Conservation (phyloP, 2,329 filamentous ascomycete genomes). For the Chalara sp. region DNA sequence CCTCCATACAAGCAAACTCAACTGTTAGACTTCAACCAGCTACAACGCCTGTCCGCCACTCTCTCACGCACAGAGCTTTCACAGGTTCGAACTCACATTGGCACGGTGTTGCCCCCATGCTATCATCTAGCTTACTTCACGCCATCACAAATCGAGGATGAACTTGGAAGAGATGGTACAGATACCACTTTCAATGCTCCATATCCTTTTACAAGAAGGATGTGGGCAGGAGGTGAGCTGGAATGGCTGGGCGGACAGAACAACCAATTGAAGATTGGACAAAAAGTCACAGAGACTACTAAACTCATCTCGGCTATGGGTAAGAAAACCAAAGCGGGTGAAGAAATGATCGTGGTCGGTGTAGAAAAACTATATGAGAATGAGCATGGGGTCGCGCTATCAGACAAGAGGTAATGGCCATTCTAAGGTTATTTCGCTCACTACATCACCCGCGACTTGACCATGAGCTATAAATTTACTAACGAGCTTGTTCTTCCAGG, state of each 20-base stretch:
- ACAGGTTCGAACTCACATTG: constrained; percentile 3
- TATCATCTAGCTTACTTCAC: constrained; percentile 62
- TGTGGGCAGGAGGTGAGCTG: constrained; percentile 62
- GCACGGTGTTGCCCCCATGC: constrained; percentile 25
- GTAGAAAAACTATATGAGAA: constrained; percentile 55
- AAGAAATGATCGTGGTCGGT: constrained; percentile 58
- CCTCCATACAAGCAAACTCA: constrained; percentile 40
- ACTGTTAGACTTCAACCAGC: constrained; percentile 53
- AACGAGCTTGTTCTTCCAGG: constrained; percentile 11
- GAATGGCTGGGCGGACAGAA: constrained; percentile 33
- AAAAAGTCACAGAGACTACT: constrained; percentile 50
- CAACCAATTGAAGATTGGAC: constrained; percentile 44
- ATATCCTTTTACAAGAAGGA: constrained; percentile 52
- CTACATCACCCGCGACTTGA: too few relatives aligned
- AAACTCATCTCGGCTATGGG: constrained; percentile 44
- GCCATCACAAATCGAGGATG: constrained; percentile 43
- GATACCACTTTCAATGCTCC: constrained; percentile 54
- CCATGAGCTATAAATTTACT: not conserved
- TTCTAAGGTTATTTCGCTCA: too few relatives aligned
- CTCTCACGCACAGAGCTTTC: constrained; percentile 37
- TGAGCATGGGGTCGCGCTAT: constrained; percentile 41
- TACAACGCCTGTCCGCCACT: constrained; percentile 54
- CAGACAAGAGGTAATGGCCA: constrained; percentile 42
- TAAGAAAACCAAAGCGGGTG: constrained; percentile 47
- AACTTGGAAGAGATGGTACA: constrained; percentile 53